Evolutionary conservation across 306 rosid genomes (phyloP), one percentile per base, ranked within the genome.

Genomic region (Abrus pulchellus): DNA sequence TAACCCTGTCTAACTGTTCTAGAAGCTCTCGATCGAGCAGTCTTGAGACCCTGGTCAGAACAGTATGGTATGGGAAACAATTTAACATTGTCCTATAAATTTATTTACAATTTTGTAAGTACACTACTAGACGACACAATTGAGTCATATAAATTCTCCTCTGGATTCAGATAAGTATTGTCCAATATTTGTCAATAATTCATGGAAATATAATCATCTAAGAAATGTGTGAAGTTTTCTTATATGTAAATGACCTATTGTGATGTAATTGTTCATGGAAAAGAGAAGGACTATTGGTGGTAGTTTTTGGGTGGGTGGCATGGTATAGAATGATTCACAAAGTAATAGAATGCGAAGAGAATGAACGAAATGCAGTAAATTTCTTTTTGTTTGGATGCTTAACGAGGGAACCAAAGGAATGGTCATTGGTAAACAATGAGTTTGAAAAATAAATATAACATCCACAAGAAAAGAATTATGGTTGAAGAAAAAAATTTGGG

Each of bases 51-150:
- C 36, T 56, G 12, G 34, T 56, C 34, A 54, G 61, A 54, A 54
- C 3, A 1, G 59, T 49, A 41, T 38, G 61, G 40, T 49, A 2
- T 48, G 3, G 33, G n/a, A 61, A 36, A 36, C n/a, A 71, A 38
- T 44, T 71, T 49, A 41, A 52, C 68, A 6, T 55, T 13, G n/a
- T 45, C 28, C 48, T 14, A 4, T 4, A 80, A 62, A 41, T 38
- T 40, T 61, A 49, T 80, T 68, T 71, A 32, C 60, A 67, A 5
- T 44, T 9, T 43, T 60, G 5, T 32, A 45, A n/a, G 82, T 47
- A 47, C 63, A 45, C 70, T 11, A 44, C 14, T 8, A 9, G 27
- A 30, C 36, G 34, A 71, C 32, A 13, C 34, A 56, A 30, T 36
- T 33, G 63, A 41, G 12, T 49, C 29, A 10, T 62, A 7, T 63